A percentile compares a stretch with the other conserved stretches of the same genome.
Conservation (phyloP, 2,329 filamentous ascomycete species). For the Ophiostoma piceae region DNA sequence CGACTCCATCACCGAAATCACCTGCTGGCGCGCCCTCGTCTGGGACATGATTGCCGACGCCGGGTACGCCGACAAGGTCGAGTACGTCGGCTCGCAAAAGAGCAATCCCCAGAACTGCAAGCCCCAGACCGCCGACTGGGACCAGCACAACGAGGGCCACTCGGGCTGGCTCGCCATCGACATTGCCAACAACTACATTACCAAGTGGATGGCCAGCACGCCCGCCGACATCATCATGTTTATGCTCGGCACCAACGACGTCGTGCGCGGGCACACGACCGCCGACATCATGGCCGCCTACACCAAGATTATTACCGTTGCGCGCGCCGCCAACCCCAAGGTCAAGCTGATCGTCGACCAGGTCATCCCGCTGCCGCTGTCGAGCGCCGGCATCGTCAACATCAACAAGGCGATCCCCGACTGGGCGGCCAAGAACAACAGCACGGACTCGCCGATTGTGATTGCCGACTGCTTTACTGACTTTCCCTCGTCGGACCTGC, state of each 20-base stretch:
- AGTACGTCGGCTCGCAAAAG: slow-evolving; percentile 41
- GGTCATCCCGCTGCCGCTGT: slow-evolving; percentile 37
- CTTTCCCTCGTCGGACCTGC: slow-evolving; percentile 27
- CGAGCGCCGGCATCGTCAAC: slow-evolving; percentile 29
- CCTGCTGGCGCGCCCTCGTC: slow-evolving; percentile 41
- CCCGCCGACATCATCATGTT: neutral
- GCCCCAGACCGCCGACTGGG: slow-evolving; percentile 34
- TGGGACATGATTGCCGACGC: slow-evolving; percentile 39
- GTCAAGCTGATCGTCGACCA: slow-evolving; percentile 41
- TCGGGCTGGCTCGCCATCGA: slow-evolving; percentile 41
- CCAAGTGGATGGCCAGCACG: neutral
- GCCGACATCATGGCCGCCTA: neutral
- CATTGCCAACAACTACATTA: slow-evolving; percentile 39
- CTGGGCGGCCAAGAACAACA: slow-evolving; percentile 37
- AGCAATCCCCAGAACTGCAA: slow-evolving; percentile 38
- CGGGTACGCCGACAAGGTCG: slow-evolving; percentile 34
- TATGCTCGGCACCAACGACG: neutral
- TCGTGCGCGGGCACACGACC: neutral
- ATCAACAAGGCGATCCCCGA: slow-evolving; percentile 29
- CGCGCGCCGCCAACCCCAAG: slow-evolving; percentile 33
- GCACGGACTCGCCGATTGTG: slow-evolving; percentile 37
- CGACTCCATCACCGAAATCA: neutral
- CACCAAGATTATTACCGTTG: neutral
- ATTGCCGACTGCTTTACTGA: slow-evolving; percentile 39
- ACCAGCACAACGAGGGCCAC: slow-evolving; percentile 42